These are phyloP conservation scores for Biscutella laevigata DNA, from an alignment of 441 rosid species.

Conservation along the genomic window DNA sequence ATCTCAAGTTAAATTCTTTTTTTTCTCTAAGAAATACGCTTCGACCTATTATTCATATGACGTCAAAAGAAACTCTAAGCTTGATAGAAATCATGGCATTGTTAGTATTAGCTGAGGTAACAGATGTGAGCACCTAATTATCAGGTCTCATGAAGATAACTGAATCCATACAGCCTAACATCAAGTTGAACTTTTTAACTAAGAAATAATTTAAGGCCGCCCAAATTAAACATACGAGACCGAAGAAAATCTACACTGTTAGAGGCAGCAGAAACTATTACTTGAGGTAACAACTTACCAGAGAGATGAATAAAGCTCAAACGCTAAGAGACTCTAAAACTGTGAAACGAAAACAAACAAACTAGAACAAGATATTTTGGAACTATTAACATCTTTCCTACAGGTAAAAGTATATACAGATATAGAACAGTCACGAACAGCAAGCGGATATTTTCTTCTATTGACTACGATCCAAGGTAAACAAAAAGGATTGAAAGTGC, in stretches of 20 bases:
- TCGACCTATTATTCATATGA: not conserved
- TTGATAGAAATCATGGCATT: not conserved
- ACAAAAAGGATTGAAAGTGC: not conserved
- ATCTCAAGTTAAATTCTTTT: not conserved
- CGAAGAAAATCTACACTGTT: too few species aligned
- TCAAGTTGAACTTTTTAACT: too few species aligned
- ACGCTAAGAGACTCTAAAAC: not conserved
- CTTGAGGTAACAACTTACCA: too few species aligned
- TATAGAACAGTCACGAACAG: not conserved
- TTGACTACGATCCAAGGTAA: not conserved
- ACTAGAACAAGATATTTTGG: not conserved
- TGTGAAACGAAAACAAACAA: not conserved
- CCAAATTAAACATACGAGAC: too few species aligned
- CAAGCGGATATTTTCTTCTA: not conserved
- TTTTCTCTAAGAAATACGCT: not conserved
- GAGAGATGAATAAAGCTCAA: not conserved
- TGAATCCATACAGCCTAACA: too few species aligned
- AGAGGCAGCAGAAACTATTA: too few species aligned
- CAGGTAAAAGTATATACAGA: not conserved
- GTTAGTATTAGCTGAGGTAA: not conserved
- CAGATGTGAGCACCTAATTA: too few species aligned
- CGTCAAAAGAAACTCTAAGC: not conserved
- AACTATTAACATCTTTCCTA: not conserved
- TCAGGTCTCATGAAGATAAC: too few species aligned
- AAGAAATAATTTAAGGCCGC: too few species aligned